Evolutionary conservation across 257 asterid genomes (phyloP).

Genomic region (Misopates orontium): DNA sequence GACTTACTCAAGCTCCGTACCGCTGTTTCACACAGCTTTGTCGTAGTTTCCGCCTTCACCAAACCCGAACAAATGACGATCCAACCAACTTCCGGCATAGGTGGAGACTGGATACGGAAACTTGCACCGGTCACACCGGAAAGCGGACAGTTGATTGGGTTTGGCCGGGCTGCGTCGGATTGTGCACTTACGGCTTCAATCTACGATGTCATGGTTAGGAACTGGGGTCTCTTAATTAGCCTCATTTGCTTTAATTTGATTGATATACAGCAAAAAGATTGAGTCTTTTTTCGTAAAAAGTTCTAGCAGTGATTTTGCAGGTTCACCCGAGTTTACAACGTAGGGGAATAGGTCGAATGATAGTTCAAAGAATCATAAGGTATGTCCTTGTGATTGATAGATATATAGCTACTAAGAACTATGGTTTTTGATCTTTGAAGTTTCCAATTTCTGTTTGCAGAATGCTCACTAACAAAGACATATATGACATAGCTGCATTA

Average conservation of each 20-base stretch:
- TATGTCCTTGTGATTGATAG: conserved; percentile 26
- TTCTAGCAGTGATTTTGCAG: conserved; percentile 44
- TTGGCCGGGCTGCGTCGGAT: conserved; percentile 92
- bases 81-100: conserved; percentile 33
- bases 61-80: conserved; percentile 38
- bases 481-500: conserved; percentile 80
- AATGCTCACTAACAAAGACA: conserved; percentile 59
- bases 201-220: conserved; percentile 81
- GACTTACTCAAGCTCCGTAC: conserved; percentile 60
- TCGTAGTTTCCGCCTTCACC: conserved; percentile 74
- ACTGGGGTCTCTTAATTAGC: neutral
- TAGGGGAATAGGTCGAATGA: conserved; percentile 76
- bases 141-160: conserved; percentile 75
- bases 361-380: conserved; percentile 71
- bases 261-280: neutral
- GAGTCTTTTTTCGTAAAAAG: conserved; percentile 21
- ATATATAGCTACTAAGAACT: neutral
- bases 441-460: conserved; percentile 46
- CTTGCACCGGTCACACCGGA: conserved; percentile 68
- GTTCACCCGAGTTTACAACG: conserved; percentile 68
- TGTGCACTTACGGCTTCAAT: conserved; percentile 71
- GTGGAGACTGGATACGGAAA: conserved; percentile 62
- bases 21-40: conserved; percentile 72
- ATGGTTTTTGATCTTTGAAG: conserved; percentile 1
- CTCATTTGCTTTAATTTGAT: neutral